phyloP scores from a whole-genome alignment of 2,329 filamentous ascomycete genomes.

The Cyphellophora attinorum region DNA sequence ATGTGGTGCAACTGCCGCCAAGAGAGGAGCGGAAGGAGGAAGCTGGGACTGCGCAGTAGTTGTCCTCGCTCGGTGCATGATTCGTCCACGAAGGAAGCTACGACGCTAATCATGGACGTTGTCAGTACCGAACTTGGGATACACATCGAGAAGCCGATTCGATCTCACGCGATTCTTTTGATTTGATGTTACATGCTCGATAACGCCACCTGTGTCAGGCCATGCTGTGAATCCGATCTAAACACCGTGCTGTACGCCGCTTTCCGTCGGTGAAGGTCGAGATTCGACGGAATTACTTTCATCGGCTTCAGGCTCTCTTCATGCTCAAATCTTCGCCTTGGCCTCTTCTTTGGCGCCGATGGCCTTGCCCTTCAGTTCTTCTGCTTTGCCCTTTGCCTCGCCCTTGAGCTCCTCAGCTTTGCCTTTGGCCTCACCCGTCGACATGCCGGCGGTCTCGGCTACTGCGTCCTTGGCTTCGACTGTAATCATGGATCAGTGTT shows the following conservation, averaged over 20 bases:
- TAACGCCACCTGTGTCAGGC: too few relatives aligned
- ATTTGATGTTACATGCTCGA: too few relatives aligned
- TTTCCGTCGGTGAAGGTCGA: too few relatives aligned
- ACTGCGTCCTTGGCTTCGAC: constrained; percentile 41
- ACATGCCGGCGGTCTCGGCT: constrained; percentile 31
- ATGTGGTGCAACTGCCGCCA: constrained; percentile 77
- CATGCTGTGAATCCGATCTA: too few relatives aligned
- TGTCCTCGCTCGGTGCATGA: too few relatives aligned
- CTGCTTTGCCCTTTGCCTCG: constrained; percentile 22
- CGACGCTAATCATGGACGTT: too few relatives aligned
- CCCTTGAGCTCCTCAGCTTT: constrained; percentile 29
- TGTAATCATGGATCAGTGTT: constrained; percentile 21
- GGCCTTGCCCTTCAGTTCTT: constrained; percentile 2
- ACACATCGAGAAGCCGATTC: too few relatives aligned
- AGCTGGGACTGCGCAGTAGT: neutral
- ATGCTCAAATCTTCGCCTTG: constrained; percentile 1
- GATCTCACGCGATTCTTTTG: too few relatives aligned
- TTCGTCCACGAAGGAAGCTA: too few relatives aligned
- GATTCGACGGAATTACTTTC: too few relatives aligned
- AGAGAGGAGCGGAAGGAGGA: constrained; percentile 3
- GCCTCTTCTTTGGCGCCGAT: constrained; percentile 2
- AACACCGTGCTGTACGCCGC: too few relatives aligned
- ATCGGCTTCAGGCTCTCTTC: neutral
- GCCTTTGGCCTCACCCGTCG: constrained; percentile 37
- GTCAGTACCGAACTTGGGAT: too few relatives aligned